Evolutionary conservation across 768 basidiomycete genomes (phyloP).

Genomic region (Russula emetica): DNA sequence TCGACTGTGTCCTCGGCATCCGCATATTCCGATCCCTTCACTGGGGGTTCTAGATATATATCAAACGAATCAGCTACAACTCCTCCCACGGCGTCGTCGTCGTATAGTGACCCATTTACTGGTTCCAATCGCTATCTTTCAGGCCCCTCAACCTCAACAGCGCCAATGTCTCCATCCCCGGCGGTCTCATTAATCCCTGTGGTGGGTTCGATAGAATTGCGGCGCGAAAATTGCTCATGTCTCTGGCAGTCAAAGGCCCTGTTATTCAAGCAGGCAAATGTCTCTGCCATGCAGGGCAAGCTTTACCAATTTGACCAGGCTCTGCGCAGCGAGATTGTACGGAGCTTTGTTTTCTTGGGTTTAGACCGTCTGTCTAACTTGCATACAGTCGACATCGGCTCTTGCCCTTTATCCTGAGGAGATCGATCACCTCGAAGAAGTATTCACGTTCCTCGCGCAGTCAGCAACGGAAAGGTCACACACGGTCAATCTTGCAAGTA

Average conservation of each 20-base stretch:
- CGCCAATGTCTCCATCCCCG: slow-evolving; percentile 6
- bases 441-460: slow-evolving; percentile 55
- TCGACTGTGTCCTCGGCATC: slow-evolving; percentile 33
- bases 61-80: slow-evolving; percentile 35
- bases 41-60: slow-evolving; percentile 62
- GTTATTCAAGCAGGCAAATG: slow-evolving; percentile 81
- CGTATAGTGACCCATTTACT: slow-evolving; percentile 28
- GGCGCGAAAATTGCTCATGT: neutral
- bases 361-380: slow-evolving; percentile 6
- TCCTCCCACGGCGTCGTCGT: slow-evolving; percentile 34
- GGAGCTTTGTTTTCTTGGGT: slow-evolving; percentile 30
- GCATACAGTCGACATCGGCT: slow-evolving; percentile 57
- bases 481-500: slow-evolving; percentile 37
- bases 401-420: slow-evolving; percentile 71
- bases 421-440: slow-evolving; percentile 51
- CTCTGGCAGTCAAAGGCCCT: slow-evolving; percentile 52
- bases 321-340: slow-evolving; percentile 63
- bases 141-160: slow-evolving; percentile 4
- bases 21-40: slow-evolving; percentile 62
- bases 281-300: slow-evolving; percentile 76
- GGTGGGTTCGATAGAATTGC: slow-evolving; percentile 14
- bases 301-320: slow-evolving; percentile 68
- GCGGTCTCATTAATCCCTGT: slow-evolving; percentile 22
- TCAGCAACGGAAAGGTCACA: slow-evolving; percentile 39
- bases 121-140: slow-evolving; percentile 26